These are phyloP conservation scores for Luvunga scandens DNA, from an alignment of 345 rosid species.

Conservation along the genomic window DNA sequence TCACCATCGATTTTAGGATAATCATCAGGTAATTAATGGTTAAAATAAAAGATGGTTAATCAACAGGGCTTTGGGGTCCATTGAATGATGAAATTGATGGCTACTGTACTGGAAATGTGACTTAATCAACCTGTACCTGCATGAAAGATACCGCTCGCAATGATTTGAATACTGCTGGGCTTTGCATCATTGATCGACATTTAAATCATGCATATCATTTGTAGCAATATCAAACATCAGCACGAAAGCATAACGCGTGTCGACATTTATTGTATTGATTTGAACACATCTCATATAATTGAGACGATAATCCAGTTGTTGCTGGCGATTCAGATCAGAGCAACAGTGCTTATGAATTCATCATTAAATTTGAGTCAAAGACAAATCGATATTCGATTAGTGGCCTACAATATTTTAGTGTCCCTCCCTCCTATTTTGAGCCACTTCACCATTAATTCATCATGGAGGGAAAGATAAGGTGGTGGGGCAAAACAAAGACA, in stretches of 20 bases:
- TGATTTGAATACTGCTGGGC: not conserved
- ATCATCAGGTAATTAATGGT: not conserved
- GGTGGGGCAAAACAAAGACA: conserved; percentile 23
- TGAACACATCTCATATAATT: conserved; percentile 19
- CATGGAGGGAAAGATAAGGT: conserved; percentile 24
- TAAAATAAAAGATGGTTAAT: not conserved
- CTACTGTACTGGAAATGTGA: not conserved
- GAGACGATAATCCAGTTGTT: not conserved
- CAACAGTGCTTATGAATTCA: not conserved
- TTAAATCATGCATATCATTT: not conserved
- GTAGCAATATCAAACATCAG: not conserved
- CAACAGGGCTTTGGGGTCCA: not conserved
- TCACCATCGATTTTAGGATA: not conserved
- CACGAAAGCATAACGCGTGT: conserved; percentile 6
- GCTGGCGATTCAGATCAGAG: conserved; percentile 4
- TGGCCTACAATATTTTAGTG: conserved; percentile 6
- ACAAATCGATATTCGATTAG: not conserved
- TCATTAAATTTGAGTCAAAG: not conserved
- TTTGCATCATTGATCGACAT: not conserved
- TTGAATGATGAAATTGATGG: not conserved
- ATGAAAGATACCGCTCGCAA: conserved; percentile 1
- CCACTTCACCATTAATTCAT: conserved; percentile 19
- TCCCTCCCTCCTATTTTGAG: not conserved
- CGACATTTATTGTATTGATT: conserved; percentile 5
- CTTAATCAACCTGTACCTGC: not conserved